Base-by-base conservation (phyloP, 2,329 filamentous ascomycete genomes). In the Microdochium nivale region DNA sequence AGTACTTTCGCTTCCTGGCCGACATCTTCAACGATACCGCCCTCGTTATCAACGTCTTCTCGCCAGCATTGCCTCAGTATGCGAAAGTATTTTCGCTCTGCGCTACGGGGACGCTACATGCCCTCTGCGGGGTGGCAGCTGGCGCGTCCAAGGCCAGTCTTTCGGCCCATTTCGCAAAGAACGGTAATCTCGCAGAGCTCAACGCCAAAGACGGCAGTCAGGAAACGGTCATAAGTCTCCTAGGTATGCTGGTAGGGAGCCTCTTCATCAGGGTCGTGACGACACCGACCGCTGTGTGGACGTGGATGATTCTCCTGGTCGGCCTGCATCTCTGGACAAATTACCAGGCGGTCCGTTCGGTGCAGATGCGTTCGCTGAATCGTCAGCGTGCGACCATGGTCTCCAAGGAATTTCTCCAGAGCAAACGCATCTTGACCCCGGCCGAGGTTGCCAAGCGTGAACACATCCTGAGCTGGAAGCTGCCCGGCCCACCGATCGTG, bases 121-220 rank as follows among this genome's bases (percentile, higher is more conserved):
- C 78, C 0, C 71, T 96, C 0, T 97, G 94, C 63, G 94, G 92
- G 25, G 90, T 97, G 4, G 88, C 92, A 0, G 92, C 90, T 1
- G 90, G 88, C 13, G 90, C 89, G 51, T 87, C 88, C 56, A 97
- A 97, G 68, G 92, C 92, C 2, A 91, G 87, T 55, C 71, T 99
- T 59, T 94, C 88, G 64, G 87, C 89, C 11, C 94, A 99, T 69
- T 97, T 99, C 73, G 90, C 92, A 9, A 82, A 77, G 58, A 83
- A 84, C 64, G 88, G 90, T 35, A 47, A 47, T 14, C 69, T 96
- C 49, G 91, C 88, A 2, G 90, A 96, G 67, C 74, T 96, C 52
- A 96, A 95, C 69, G 90, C 90, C 49, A 82, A 96, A 78, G 92
- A 97, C 65, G 90, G 90, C 13, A 95, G 88, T 58, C 94, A 97